Conservation (phyloP, 2,329 filamentous ascomycete species). For the Stagonosporopsis chrysanthemi region DNA sequence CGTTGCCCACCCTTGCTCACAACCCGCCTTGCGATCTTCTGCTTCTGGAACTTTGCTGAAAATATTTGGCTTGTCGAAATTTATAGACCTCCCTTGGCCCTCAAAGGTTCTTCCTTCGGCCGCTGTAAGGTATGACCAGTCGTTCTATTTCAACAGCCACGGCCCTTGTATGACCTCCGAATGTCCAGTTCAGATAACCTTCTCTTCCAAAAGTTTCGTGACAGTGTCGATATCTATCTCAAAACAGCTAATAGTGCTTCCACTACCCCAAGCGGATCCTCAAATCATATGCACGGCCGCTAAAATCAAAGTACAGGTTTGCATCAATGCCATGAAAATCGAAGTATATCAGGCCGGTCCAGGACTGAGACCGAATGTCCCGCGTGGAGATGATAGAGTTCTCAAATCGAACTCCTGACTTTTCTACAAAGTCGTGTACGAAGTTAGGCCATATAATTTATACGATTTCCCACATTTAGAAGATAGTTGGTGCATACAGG, state of each 20-base stretch:
- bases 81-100: too few species aligned
- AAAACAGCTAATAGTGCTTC: neutral
- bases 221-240: neutral
- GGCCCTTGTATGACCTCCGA: too few species aligned
- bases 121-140: too few species aligned
- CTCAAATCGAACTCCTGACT: constrained; percentile 33
- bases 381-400: constrained; percentile 23
- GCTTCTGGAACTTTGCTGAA: too few species aligned
- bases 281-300: neutral
- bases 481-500: constrained; percentile 20
- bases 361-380: constrained; percentile 18
- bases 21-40: too few species aligned
- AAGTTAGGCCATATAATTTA: constrained; percentile 30
- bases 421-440: constrained; percentile 49
- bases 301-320: constrained; percentile 23
- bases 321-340: constrained; percentile 26
- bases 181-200: too few species aligned
- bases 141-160: too few species aligned
- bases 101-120: too few species aligned
- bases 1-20: constrained; percentile 35
- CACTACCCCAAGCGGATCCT: neutral
- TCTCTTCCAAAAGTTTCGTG: too few species aligned
- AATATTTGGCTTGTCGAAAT: too few species aligned
- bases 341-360: constrained; percentile 25
- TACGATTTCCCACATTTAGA: constrained; percentile 24